Conservation (phyloP, 1,139 yeast genomes). For the Blastobotrys ciferrii region DNA sequence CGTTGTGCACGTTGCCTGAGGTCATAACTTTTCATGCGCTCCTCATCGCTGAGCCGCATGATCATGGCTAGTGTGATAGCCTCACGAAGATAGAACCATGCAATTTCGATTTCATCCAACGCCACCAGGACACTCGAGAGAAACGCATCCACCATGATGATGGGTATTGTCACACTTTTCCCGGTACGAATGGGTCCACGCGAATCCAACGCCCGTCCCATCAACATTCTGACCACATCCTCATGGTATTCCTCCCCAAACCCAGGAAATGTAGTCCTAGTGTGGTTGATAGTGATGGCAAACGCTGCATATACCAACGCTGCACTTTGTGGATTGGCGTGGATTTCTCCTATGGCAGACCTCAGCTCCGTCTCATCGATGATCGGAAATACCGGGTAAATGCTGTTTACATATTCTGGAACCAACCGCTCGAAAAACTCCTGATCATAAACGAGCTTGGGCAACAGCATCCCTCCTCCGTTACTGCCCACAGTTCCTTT, state of each 20-base stretch:
- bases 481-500: neutral
- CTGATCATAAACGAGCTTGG: slow-evolving; percentile 7
- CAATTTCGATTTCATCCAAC: slow-evolving; percentile 18
- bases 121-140: slow-evolving; percentile 21
- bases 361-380: slow-evolving; percentile 19
- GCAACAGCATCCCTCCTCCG: neutral
- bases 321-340: slow-evolving; percentile 12
- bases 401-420: slow-evolving; percentile 14
- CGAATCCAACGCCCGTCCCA: slow-evolving; percentile 17
- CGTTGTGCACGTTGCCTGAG: slow-evolving; percentile 19
- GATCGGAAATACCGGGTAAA: slow-evolving; percentile 25
- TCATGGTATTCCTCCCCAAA: too few species aligned
- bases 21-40: slow-evolving; percentile 4
- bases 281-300: slow-evolving; percentile 22
- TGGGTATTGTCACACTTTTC: slow-evolving; percentile 4
- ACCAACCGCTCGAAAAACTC: slow-evolving; percentile 17
- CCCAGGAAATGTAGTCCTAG: slow-evolving; percentile 11
- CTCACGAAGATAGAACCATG: slow-evolving; percentile 24
- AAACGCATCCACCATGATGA: slow-evolving; percentile 18
- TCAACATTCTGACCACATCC: slow-evolving; percentile 9
- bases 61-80: slow-evolving; percentile 23
- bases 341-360: slow-evolving; percentile 12
- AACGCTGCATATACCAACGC: slow-evolving; percentile 22
- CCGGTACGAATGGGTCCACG: slow-evolving; percentile 19
- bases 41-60: slow-evolving; percentile 15